phyloP scores from a whole-genome alignment of 2,329 filamentous ascomycete genomes.

The Fusarium succisae region DNA sequence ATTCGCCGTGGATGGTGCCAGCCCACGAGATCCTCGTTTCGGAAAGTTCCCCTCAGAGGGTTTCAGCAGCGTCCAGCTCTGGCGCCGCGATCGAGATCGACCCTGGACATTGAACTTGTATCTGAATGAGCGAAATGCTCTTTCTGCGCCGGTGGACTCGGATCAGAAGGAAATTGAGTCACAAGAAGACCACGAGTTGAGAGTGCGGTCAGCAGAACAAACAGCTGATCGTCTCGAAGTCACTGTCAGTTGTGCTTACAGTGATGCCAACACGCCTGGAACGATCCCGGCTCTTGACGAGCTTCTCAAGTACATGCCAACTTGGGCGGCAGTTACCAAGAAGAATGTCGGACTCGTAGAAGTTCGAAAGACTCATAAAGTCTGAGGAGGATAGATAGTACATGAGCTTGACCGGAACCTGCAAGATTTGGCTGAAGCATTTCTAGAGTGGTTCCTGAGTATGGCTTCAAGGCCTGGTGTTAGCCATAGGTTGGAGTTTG shows the following conservation, averaged over 20 bases:
- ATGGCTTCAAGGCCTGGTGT: constrained; percentile 1
- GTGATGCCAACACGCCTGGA: constrained; percentile 77
- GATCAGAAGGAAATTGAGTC: not conserved
- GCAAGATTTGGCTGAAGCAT: not conserved
- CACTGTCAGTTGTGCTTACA: constrained; percentile 83
- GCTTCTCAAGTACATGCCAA: constrained; percentile 76
- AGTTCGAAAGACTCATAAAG: constrained; percentile 70
- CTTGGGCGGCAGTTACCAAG: constrained; percentile 84
- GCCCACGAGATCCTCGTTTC: constrained; percentile 70
- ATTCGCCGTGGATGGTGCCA: constrained; percentile 71
- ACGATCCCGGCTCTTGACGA: constrained; percentile 88
- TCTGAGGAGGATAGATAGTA: not conserved
- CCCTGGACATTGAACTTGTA: constrained; percentile 72
- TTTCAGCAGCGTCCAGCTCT: constrained; percentile 76
- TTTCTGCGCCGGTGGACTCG: not conserved
- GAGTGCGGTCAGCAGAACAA: constrained; percentile 3
- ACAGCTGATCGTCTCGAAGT: constrained; percentile 61
- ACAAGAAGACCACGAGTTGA: constrained; percentile 22
- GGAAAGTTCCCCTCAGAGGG: constrained; percentile 70
- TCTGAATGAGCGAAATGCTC: constrained; percentile 26
- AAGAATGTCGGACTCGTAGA: constrained; percentile 81
- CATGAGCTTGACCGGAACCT: not conserved
- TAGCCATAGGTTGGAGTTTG: constrained; percentile 26
- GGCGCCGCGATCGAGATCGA: constrained; percentile 82
- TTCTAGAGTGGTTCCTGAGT: constrained; percentile 10